Evolutionary conservation across 352 stramenopile species (phyloP).

Genomic region (Lagenidium giganteum): DNA sequence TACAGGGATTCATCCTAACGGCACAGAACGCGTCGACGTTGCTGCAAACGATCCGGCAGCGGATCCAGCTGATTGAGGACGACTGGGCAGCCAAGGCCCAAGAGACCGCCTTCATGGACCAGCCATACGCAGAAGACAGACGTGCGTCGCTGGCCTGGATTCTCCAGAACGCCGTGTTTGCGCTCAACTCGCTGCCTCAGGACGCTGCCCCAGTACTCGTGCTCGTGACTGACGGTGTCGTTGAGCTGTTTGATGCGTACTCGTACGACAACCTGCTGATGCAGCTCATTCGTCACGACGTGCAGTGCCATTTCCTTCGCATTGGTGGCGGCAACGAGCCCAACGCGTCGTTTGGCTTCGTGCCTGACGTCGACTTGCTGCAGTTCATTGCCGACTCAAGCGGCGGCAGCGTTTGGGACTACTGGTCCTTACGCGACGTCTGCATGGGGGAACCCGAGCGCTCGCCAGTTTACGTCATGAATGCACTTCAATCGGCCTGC

Average conservation of each 20-base stretch:
- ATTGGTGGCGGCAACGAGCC: slow-evolving; percentile 52
- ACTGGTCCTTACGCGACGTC: slow-evolving; percentile 35
- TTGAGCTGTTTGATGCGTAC: slow-evolving; percentile 63
- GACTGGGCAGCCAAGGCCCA: slow-evolving; percentile 50
- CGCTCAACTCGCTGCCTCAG: slow-evolving; percentile 65
- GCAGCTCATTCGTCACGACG: slow-evolving; percentile 73
- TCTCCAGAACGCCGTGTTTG: slow-evolving; percentile 69
- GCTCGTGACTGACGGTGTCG: slow-evolving; percentile 66
- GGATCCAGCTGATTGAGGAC: slow-evolving; percentile 69
- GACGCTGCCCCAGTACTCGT: slow-evolving; percentile 62
- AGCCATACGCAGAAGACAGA: slow-evolving; percentile 23
- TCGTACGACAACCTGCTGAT: slow-evolving; percentile 79
- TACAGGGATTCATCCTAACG: slow-evolving; percentile 62
- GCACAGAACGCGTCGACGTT: slow-evolving; percentile 35
- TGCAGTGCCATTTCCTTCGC: slow-evolving; percentile 69
- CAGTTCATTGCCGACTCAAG: slow-evolving; percentile 60
- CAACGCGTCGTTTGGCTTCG: slow-evolving; percentile 65
- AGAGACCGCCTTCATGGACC: slow-evolving; percentile 12
- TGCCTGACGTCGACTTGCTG: slow-evolving; percentile 64
- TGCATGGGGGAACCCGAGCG: no score
- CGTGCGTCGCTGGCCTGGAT: slow-evolving; percentile 57
- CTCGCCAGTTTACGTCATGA: no score
- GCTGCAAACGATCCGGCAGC: slow-evolving; percentile 51
- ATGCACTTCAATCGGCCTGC: slow-evolving; percentile 35
- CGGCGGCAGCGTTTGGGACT: slow-evolving; percentile 53